Evolutionary conservation across 768 basidiomycete genomes (phyloP).

Genomic region (Agaricus sinodeliciosus): DNA sequence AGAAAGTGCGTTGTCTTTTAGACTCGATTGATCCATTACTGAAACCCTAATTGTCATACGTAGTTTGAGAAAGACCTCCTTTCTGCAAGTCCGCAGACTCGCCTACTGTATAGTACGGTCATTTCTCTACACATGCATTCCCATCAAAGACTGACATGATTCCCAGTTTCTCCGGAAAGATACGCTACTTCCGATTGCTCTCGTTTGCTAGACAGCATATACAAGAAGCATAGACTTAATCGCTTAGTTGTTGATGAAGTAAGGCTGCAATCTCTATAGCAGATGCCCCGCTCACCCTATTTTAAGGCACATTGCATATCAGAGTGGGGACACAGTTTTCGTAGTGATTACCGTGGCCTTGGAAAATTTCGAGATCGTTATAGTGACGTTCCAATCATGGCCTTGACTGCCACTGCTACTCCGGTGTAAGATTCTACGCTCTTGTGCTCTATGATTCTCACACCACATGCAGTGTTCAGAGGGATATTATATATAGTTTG

Average conservation of each 20-base stretch:
- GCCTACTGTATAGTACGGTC: slow-evolving; percentile 67
- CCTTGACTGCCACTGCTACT: slow-evolving; percentile 81
- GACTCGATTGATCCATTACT: too few species aligned
- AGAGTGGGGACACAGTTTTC: slow-evolving; percentile 84
- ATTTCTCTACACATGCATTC: not conserved
- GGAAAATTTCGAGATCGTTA: slow-evolving; percentile 65
- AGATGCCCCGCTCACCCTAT: not conserved
- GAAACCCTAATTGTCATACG: not conserved
- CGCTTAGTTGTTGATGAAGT: slow-evolving; percentile 82
- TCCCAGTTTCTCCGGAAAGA: slow-evolving; percentile 71
- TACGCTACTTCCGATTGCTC: slow-evolving; percentile 50
- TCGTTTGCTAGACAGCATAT: slow-evolving; percentile 38
- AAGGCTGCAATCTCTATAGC: slow-evolving; percentile 8
- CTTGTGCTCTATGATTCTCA: not conserved
- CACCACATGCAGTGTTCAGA: slow-evolving; percentile 48
- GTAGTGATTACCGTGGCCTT: slow-evolving; percentile 64
- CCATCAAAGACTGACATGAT: not conserved
- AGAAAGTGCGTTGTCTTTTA: slow-evolving; percentile 32
- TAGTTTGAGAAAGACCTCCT: slow-evolving; percentile 60
- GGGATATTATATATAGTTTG: slow-evolving; percentile 64
- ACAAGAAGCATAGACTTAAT: slow-evolving; percentile 54
- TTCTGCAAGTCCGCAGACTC: slow-evolving; percentile 49
- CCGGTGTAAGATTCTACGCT: slow-evolving; percentile 36
- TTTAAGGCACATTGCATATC: slow-evolving; percentile 78
- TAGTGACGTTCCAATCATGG: slow-evolving; percentile 76